Conservation (phyloP, 1,139 yeast species). For the Kodamaea arcana region DNA sequence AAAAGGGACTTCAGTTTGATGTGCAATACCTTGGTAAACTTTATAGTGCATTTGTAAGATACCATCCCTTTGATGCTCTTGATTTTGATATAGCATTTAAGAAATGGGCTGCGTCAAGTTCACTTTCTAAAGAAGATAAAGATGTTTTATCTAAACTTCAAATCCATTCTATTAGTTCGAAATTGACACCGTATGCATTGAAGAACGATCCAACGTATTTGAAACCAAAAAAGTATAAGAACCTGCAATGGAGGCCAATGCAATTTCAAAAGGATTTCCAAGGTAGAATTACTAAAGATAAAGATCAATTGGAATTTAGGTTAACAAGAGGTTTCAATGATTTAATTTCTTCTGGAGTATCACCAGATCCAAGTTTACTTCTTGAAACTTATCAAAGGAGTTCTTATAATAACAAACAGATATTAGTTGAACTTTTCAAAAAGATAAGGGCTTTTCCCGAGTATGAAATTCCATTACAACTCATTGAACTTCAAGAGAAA, state of each 20-base stretch:
- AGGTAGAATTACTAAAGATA: conserved; percentile 13
- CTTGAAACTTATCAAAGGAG: conserved; percentile 31
- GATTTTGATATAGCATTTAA: conserved; percentile 21
- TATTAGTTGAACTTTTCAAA: conserved; percentile 19
- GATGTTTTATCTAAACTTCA: conserved; percentile 11
- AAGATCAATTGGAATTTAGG: conserved; percentile 30
- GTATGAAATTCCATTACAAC: conserved; percentile 17
- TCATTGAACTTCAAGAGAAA: conserved; percentile 19
- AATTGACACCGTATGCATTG: conserved; percentile 27
- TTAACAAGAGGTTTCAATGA: conserved; percentile 33
- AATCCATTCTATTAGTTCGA: conserved; percentile 24
- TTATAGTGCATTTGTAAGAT: conserved; percentile 28
- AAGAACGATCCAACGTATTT: conserved; percentile 14
- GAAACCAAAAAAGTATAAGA: conserved; percentile 16
- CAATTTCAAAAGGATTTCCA: conserved; percentile 14
- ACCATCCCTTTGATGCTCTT: conserved; percentile 32
- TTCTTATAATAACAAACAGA: conserved; percentile 17
- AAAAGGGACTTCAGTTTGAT: conserved; percentile 16
- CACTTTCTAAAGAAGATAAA: not conserved
- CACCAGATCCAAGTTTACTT: conserved; percentile 31
- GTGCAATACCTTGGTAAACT: conserved; percentile 21
- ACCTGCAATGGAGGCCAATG: conserved; percentile 20
- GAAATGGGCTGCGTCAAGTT: conserved; percentile 18
- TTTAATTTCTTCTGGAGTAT: conserved; percentile 30
- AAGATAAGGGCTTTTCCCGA: conserved; percentile 17